Conservation (phyloP, 2,329 filamentous ascomycete genomes). For the Cercospora sojina region DNA sequence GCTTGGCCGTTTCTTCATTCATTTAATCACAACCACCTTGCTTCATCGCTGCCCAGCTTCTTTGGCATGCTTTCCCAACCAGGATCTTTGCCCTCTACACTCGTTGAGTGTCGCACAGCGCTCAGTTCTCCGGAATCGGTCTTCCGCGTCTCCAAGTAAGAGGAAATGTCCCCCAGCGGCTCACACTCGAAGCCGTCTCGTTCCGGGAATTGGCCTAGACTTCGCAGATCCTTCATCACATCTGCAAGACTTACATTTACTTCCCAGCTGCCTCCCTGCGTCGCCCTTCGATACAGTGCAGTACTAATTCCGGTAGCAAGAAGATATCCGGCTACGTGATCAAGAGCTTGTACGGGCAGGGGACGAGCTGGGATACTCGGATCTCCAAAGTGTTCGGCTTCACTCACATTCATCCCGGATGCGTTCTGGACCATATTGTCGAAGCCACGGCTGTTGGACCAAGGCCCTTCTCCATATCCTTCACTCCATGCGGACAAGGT, state of each 20-base stretch:
- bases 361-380: slow-evolving; percentile 38
- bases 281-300: slow-evolving; percentile 51
- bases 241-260: slow-evolving; percentile 58
- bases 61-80: slow-evolving; percentile 56
- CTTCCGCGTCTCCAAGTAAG: slow-evolving; percentile 47
- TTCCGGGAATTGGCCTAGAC: slow-evolving; percentile 53
- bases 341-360: slow-evolving; percentile 56
- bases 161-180: slow-evolving; percentile 13
- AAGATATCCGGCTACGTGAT: slow-evolving; percentile 57
- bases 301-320: slow-evolving; percentile 55
- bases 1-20: neutral
- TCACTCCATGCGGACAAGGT: slow-evolving; percentile 55
- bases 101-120: slow-evolving; percentile 51
- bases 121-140: slow-evolving; percentile 51
- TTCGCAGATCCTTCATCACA: slow-evolving; percentile 56
- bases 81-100: slow-evolving; percentile 47
- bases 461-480: slow-evolving; percentile 45
- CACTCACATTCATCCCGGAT: slow-evolving; percentile 56
- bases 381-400: slow-evolving; percentile 49
- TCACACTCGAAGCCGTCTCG: slow-evolving; percentile 44
- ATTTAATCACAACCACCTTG: slow-evolving; percentile 40
- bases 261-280: slow-evolving; percentile 50
- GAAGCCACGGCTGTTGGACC: slow-evolving; percentile 51
- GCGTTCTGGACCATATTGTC: slow-evolving; percentile 59
- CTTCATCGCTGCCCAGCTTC: slow-evolving; percentile 49